Conservation (phyloP, 1,284 basidiomycete genomes). For the Ceratobasidium sp. region DNA sequence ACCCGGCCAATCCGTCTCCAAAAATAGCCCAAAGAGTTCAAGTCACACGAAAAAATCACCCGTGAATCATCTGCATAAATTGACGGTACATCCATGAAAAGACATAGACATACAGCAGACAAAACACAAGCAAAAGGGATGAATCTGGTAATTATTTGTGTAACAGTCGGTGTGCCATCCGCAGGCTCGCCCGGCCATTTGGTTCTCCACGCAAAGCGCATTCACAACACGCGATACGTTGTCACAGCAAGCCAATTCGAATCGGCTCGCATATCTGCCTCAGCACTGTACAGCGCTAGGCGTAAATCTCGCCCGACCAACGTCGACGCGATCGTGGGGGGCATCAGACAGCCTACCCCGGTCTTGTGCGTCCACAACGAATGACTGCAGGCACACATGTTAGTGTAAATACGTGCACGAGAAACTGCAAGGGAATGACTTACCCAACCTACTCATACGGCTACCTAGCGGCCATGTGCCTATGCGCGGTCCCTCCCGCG, state of each 20-base stretch:
- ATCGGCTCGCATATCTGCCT: too few relatives aligned
- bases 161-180: background rate
- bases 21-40: too few relatives aligned
- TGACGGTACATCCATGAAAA: background rate
- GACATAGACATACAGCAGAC: conserved; percentile 1
- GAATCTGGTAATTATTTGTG: conserved; percentile 41
- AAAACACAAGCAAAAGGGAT: conserved; percentile 6
- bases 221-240: too few relatives aligned
- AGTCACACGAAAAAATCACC: background rate
- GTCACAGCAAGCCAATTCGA: background rate
- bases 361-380: too few relatives aligned
- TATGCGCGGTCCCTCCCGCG: background rate
- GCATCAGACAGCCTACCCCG: too few relatives aligned
- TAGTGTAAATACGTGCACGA: background rate
- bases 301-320: too few relatives aligned
- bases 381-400: background rate
- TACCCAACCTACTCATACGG: background rate
- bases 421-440: background rate
- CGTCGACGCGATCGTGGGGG: too few relatives aligned
- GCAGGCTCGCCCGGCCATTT: background rate
- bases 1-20: too few relatives aligned
- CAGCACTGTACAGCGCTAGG: too few relatives aligned
- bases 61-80: conserved; percentile 12
- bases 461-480: background rate
- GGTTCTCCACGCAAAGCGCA: too few relatives aligned